Evolutionary conservation across 176 grass and related monocot genomes (phyloP).

Genomic region (Ampelocalamus luodianensis): DNA sequence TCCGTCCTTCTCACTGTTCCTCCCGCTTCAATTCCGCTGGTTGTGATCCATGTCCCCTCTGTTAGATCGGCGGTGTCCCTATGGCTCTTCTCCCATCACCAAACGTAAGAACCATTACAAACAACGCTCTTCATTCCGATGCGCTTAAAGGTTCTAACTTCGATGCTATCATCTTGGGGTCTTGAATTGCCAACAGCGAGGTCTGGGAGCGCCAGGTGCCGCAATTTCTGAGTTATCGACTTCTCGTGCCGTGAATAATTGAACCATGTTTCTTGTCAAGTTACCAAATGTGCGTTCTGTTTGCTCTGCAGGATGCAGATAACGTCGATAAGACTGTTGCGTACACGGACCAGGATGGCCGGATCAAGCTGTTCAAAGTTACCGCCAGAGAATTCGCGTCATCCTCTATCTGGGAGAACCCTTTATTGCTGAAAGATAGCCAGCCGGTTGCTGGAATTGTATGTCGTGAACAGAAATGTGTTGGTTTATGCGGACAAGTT

Average conservation of each 20-base stretch:
- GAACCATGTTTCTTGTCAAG: not conserved
- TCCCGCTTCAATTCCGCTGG: constrained; percentile 34
- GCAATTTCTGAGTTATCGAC: constrained; percentile 26
- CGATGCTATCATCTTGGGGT: not conserved
- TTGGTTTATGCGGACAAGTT: not conserved
- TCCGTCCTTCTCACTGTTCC: constrained; percentile 7
- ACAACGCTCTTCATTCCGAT: not conserved
- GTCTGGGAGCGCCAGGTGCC: no score
- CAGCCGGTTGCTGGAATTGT: not conserved
- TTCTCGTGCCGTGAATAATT: not conserved
- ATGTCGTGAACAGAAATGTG: not conserved
- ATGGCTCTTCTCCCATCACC: constrained; percentile 54
- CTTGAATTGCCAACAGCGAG: not conserved
- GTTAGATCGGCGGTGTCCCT: constrained; percentile 57
- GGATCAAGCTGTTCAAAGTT: constrained; percentile 66
- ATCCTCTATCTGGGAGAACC: constrained; percentile 63
- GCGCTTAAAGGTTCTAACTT: constrained; percentile 14
- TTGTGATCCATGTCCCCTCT: constrained; percentile 58
- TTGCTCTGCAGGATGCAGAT: constrained; percentile 38
- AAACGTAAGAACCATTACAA: constrained; percentile 45
- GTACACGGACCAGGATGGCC: constrained; percentile 59
- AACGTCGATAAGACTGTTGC: constrained; percentile 48
- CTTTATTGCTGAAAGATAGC: constrained; percentile 24
- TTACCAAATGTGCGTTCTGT: not conserved
- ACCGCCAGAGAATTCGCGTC: constrained; percentile 61